A percentile compares a stretch with the other conserved stretches of the same genome.
Evolutionary conservation across 257 asterid species (phyloP).

Genomic region (Mentha longifolia): DNA sequence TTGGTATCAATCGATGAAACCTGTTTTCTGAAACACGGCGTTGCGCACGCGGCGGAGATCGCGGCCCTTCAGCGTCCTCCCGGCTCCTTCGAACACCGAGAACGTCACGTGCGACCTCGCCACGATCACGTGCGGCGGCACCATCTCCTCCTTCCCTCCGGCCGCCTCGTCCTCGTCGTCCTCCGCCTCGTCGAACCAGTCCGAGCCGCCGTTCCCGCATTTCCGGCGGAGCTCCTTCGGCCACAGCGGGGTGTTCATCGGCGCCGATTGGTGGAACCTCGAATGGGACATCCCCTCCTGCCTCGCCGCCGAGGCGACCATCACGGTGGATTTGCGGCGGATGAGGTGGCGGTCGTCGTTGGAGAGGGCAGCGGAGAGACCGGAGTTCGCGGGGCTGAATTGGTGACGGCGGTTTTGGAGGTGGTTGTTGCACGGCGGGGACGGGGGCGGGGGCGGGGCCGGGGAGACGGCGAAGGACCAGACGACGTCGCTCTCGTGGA

Average conservation of each 20-base stretch:
- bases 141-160: conserved; percentile 58
- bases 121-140: conserved; percentile 96
- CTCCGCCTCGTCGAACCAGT: conserved; percentile 51
- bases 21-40: conserved; percentile 90
- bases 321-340: conserved; percentile 58
- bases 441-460: conserved; percentile 37
- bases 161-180: conserved; percentile 38
- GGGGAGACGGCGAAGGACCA: conserved; percentile 67
- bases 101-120: conserved; percentile 85
- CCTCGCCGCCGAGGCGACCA: conserved; percentile 38
- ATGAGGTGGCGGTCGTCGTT: conserved; percentile 51
- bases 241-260: conserved; percentile 81
- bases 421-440: conserved; percentile 40
- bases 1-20: conserved; percentile 74
- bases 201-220: conserved; percentile 18
- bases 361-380: conserved; percentile 70
- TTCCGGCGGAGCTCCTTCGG: conserved; percentile 38
- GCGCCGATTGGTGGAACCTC: conserved; percentile 75
- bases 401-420: conserved; percentile 13
- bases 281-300: conserved; percentile 38
- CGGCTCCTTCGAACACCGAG: conserved; percentile 92
- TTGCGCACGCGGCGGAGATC: conserved; percentile 81
- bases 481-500: conserved; percentile 81
- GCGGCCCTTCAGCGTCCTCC: conserved; percentile 88
- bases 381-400: conserved; percentile 45